Conservation (phyloP, 2,329 filamentous ascomycete species). For the Epicoccum sorghinum region DNA sequence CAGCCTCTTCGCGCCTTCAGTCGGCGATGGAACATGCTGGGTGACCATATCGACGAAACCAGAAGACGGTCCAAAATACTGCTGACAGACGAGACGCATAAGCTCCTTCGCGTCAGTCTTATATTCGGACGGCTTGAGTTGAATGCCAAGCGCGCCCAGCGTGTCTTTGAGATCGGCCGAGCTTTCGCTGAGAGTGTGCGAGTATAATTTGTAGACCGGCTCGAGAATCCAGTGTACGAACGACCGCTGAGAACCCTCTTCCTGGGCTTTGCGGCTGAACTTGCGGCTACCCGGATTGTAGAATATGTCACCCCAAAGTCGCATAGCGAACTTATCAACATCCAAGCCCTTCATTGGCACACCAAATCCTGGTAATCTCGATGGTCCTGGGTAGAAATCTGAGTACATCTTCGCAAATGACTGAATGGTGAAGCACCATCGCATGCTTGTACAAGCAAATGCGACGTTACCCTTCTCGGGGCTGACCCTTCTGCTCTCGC, state of each 20-base stretch:
- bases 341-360: conserved; percentile 61
- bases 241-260: conserved; percentile 79
- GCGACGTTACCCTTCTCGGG: conserved; percentile 98
- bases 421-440: conserved; percentile 93
- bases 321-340: conserved; percentile 77
- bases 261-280: conserved; percentile 85
- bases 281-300: conserved; percentile 90
- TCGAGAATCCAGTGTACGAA: conserved; percentile 96
- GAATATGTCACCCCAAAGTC: conserved; percentile 96
- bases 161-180: conserved; percentile 83
- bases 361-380: conserved; percentile 42
- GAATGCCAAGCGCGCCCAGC: conserved; percentile 78
- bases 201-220: conserved; percentile 97
- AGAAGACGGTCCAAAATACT: conserved; percentile 89
- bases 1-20: conserved; percentile 75
- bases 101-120: conserved; percentile 88
- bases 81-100: conserved; percentile 86
- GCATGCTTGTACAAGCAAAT: conserved; percentile 90
- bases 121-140: conserved; percentile 89
- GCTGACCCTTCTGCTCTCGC: conserved; percentile 80
- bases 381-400: conserved; percentile 74
- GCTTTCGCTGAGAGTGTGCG: conserved; percentile 90
- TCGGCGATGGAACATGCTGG: conserved; percentile 85
- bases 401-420: conserved; percentile 98
- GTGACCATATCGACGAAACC: conserved; percentile 97